Evolutionary conservation across 257 asterid genomes (phyloP), one percentile per base, ranked within the genome.

Genomic region (Penstemon eatonii): DNA sequence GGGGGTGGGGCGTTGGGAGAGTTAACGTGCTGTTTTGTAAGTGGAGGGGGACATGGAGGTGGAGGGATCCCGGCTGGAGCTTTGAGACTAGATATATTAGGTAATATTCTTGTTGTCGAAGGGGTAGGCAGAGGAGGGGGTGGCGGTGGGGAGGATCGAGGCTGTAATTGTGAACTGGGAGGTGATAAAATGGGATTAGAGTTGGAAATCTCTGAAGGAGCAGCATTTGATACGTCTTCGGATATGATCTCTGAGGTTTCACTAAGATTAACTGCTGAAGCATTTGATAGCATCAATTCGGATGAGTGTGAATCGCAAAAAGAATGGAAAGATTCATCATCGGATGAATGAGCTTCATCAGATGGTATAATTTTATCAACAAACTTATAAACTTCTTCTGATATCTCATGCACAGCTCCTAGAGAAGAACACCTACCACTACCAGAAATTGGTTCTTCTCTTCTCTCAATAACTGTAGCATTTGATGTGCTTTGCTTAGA

Each of bases 271-370:
- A 62, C 52, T 50, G 81, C 80, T 37, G 97, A 90, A 68, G 85
- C 95, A 72, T 80, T 83, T 52, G 98, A 87, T 57, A 80, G 69
- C 62, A 92, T 83, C 13, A 65, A 10, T 50, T 80, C 83, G 46
- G 90, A 81, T 39, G 95, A 82, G 57, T 78, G 83, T 3, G 96
- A 87, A 69, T 82, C 84, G 61, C 86, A 82, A 4, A 89, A 38
- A 4, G 96, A 89, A 76, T 89, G 96, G 69, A 89, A 92, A 11
- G 96, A 89, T 72, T 89, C 93, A 69, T 82, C 90, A 73, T 86
- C 97, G 11, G 88, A 86, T 49, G 85, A 80, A 75, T 74, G 68
- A 60, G 47, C 67, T 50, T 57, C 82, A 11, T 76, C 84, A 11
- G 39, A 46, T 2, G 44, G 42, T 37, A 74, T 58, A 8, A 53